Conservation (phyloP, 2,329 filamentous ascomycete genomes). For the Alternaria alternata region DNA sequence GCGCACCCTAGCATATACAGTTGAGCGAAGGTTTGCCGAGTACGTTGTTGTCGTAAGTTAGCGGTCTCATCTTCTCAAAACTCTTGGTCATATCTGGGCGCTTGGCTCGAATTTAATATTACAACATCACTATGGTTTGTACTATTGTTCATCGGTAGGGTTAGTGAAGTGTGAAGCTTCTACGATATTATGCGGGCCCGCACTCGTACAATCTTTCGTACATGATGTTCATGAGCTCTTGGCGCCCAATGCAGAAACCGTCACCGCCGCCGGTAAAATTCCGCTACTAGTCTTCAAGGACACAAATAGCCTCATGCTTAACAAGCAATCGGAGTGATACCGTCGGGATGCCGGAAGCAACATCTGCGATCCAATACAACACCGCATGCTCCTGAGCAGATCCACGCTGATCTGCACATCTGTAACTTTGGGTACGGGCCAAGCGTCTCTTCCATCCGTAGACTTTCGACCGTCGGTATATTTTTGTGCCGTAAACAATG, state of each 20-base stretch:
- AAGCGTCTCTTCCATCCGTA: neutral
- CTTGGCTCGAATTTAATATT: neutral
- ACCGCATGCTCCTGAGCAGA: neutral
- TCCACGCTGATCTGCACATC: neutral
- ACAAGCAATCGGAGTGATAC: neutral
- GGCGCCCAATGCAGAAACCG: neutral
- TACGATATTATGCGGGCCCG: neutral
- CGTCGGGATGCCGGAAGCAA: neutral
- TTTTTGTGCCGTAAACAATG: neutral
- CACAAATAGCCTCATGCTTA: neutral
- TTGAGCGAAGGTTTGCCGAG: neutral
- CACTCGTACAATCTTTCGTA: neutral
- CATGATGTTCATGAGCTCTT: neutral
- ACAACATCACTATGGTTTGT: neutral
- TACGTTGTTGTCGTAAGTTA: neutral
- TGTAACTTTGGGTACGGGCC: neutral
- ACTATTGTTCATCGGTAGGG: neutral
- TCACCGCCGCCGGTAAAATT: neutral
- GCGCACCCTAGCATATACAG: neutral
- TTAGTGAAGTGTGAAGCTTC: neutral
- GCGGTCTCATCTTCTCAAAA: neutral
- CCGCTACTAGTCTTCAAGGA: neutral
- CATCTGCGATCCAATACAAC: neutral
- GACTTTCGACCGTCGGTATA: neutral
- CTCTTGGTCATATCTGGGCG: neutral